Percentiles rank a stretch among this genome's conserved stretches.
These are phyloP conservation scores for Cercophora newfieldiana DNA, from an alignment of 495 filamentous ascomycete species.

Conservation along the genomic window DNA sequence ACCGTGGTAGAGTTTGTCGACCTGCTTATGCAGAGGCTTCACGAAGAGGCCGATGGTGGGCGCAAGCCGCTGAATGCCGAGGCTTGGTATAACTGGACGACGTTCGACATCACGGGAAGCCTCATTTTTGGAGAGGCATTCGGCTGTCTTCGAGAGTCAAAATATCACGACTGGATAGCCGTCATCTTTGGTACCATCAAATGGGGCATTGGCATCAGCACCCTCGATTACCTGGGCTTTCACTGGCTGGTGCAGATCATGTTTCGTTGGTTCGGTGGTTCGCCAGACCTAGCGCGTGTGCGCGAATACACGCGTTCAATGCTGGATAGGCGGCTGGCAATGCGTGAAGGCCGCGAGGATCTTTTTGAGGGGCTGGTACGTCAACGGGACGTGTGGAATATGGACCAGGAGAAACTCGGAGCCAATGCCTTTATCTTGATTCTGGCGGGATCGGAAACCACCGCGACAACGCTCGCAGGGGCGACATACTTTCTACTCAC, in stretches of 20 bases:
- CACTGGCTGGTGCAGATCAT: slow-evolving; percentile 13
- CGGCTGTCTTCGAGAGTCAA: slow-evolving; percentile 40
- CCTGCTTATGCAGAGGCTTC: slow-evolving; percentile 37
- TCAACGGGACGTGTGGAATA: slow-evolving; percentile 29
- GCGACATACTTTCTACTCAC: slow-evolving; percentile 51
- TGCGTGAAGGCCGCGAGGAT: slow-evolving; percentile 34
- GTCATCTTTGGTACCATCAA: slow-evolving; percentile 33
- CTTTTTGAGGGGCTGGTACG: slow-evolving; percentile 43
- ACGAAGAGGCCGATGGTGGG: slow-evolving; percentile 23
- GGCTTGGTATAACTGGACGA: slow-evolving; percentile 55
- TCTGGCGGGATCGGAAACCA: slow-evolving; percentile 48
- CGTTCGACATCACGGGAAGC: slow-evolving; percentile 60
- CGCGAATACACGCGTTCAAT: slow-evolving; percentile 14
- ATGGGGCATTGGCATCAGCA: slow-evolving; percentile 28
- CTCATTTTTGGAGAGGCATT: slow-evolving; percentile 56
- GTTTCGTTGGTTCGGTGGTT: background rate
- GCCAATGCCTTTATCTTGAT: slow-evolving; percentile 18
- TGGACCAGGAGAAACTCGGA: slow-evolving; percentile 9
- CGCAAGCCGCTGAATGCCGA: slow-evolving; percentile 32
- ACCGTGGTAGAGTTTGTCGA: slow-evolving; percentile 38
- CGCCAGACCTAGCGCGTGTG: background rate
- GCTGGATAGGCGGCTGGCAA: slow-evolving; percentile 32
- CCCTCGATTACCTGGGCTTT: slow-evolving; percentile 26
- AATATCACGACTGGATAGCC: slow-evolving; percentile 37
- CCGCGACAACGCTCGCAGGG: slow-evolving; percentile 50